These are phyloP conservation scores for Suillus spraguei DNA, from an alignment of 768 basidiomycete genomes.

Conservation along the genomic window DNA sequence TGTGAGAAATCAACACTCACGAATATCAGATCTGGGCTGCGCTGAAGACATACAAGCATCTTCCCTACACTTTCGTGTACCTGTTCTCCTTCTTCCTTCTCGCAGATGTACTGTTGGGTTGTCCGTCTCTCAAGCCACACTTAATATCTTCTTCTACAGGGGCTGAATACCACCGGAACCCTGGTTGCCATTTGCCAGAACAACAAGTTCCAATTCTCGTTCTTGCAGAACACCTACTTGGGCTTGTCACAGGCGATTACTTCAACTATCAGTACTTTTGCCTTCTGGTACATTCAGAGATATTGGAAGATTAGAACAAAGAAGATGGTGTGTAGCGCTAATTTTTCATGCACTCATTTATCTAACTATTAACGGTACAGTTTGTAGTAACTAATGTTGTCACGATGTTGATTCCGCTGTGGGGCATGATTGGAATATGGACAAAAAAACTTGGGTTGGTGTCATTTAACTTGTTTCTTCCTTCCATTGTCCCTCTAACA, in stretches of 20 bases:
- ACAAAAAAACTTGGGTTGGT: constrained; percentile 67
- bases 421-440: constrained; percentile 90
- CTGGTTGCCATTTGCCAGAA: constrained; percentile 79
- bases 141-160: constrained; percentile 44
- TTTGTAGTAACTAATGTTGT: constrained; percentile 78
- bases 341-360: neutral
- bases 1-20: constrained; percentile 7
- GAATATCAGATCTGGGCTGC: constrained; percentile 70
- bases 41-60: constrained; percentile 70
- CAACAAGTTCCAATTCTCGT: constrained; percentile 79
- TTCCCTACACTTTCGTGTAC: constrained; percentile 84
- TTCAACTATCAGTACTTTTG: constrained; percentile 70
- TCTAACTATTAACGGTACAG: constrained; percentile 35
- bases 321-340: constrained; percentile 58
- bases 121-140: neutral
- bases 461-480: neutral
- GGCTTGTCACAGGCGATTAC: constrained; percentile 77
- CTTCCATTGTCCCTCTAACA: neutral
- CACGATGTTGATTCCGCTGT: constrained; percentile 77
- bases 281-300: constrained; percentile 83
- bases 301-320: constrained; percentile 82
- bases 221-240: constrained; percentile 79
- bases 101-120: constrained; percentile 57
- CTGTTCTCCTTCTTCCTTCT: constrained; percentile 78
- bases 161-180: constrained; percentile 78